Percentiles rank a stretch among this genome's conserved stretches.
Conservation (phyloP, 495 filamentous ascomycete species). For the Penicillium herquei region DNA sequence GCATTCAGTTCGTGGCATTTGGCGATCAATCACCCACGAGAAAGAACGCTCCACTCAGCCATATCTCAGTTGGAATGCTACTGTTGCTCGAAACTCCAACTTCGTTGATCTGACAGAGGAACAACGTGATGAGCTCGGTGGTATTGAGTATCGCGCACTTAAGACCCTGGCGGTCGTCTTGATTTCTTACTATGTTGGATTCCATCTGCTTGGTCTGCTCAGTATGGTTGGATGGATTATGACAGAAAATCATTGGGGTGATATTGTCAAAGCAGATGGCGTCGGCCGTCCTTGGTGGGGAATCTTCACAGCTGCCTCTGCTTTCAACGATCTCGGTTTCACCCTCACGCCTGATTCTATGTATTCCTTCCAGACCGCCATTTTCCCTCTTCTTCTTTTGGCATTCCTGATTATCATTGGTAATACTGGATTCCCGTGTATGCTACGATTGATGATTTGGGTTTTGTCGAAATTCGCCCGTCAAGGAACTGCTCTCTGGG, state of each 20-base stretch:
- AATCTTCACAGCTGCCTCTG: constrained; percentile 78
- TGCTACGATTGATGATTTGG: constrained; percentile 91
- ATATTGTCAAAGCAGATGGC: constrained; percentile 58
- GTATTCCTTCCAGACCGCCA: constrained; percentile 75
- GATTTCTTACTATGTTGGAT: constrained; percentile 71
- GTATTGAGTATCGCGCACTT: constrained; percentile 89
- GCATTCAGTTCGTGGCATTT: constrained; percentile 35
- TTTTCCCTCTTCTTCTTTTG: constrained; percentile 71
- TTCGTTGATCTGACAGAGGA: constrained; percentile 87
- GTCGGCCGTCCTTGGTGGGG: constrained; percentile 82
- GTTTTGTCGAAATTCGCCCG: constrained; percentile 57
- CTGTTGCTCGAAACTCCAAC: constrained; percentile 84
- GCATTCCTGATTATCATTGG: constrained; percentile 85
- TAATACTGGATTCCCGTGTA: constrained; percentile 92
- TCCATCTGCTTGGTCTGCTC: constrained; percentile 71
- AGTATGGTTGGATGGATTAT: constrained; percentile 79
- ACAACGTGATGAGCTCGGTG: constrained; percentile 88
- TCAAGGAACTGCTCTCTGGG: constrained; percentile 65
- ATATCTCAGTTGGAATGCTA: constrained; percentile 92
- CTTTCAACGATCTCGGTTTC: constrained; percentile 87
- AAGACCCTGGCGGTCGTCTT: constrained; percentile 81
- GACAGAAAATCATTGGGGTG: constrained; percentile 51
- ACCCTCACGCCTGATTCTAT: constrained; percentile 91
- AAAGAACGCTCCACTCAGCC: constrained; percentile 58
- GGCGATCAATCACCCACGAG: constrained; percentile 43